Evolutionary conservation across 2,329 filamentous ascomycete species (phyloP).

Genomic region (Chalara sp.): DNA sequence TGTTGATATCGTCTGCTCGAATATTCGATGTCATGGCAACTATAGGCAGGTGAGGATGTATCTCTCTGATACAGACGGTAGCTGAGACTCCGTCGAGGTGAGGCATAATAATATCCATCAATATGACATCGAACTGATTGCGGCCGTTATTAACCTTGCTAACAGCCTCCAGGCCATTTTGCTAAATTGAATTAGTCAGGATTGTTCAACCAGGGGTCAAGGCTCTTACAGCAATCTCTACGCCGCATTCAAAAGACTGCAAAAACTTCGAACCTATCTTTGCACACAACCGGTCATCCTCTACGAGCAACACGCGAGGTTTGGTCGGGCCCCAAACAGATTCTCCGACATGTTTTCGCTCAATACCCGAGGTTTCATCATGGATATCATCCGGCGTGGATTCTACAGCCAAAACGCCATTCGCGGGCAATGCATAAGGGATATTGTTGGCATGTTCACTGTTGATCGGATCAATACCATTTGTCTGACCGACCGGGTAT

Average conservation of each 20-base stretch:
- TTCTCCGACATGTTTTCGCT: constrained; percentile 31
- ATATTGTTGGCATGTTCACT: constrained; percentile 93
- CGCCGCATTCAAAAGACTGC: constrained; percentile 56
- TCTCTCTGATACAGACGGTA: constrained; percentile 86
- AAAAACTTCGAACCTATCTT: constrained; percentile 64
- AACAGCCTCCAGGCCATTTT: constrained; percentile 85
- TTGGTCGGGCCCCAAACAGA: constrained; percentile 53
- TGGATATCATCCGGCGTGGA: constrained; percentile 38
- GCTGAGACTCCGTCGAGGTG: constrained; percentile 91
- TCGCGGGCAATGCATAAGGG: constrained; percentile 72
- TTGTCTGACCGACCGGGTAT: constrained; percentile 84
- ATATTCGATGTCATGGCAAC: constrained; percentile 99
- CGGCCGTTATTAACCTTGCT: constrained; percentile 61
- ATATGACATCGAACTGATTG: constrained; percentile 57
- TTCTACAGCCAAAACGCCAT: constrained; percentile 39
- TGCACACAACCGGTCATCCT: constrained; percentile 66
- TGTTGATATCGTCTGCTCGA: constrained; percentile 88
- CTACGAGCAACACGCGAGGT: constrained; percentile 83
- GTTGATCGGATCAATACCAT: constrained; percentile 92
- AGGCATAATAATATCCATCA: constrained; percentile 98
- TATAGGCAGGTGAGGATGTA: constrained; percentile 75
- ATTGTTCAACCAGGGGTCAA: not conserved
- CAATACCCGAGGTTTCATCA: constrained; percentile 37
- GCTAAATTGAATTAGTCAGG: constrained; percentile 37
- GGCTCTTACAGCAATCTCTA: constrained; percentile 59